Percentiles rank a stretch among this genome's conserved stretches.
phyloP scores from a whole-genome alignment of 176 grass and related monocot species.

The Bothriochloa decipiens region DNA sequence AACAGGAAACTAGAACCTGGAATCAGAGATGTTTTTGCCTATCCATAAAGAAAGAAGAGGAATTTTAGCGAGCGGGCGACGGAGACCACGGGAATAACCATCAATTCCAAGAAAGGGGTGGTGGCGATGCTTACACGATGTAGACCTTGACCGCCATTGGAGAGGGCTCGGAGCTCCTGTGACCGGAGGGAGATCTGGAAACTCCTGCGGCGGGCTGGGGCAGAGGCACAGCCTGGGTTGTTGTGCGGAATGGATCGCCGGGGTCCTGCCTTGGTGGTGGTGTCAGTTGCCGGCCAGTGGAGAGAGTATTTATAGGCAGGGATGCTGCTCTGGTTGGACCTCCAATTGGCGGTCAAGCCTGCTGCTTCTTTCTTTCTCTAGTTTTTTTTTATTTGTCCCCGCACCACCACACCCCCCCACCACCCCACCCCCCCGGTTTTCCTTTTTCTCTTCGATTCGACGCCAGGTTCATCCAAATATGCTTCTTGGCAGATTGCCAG shows the following conservation, averaged over 20 bases:
- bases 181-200: constrained; percentile 40
- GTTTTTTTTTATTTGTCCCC: neutral
- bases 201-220: neutral
- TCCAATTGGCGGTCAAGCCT: constrained; percentile 8
- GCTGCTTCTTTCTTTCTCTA: neutral
- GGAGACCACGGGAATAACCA: neutral
- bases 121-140: constrained; percentile 69
- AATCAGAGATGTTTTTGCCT: neutral
- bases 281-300: neutral
- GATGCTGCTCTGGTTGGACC: constrained; percentile 45
- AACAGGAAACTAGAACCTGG: neutral
- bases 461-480: neutral
- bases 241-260: constrained; percentile 1
- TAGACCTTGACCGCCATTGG: constrained; percentile 85
- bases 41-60: neutral
- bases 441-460: neutral
- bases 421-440: too few relatives aligned
- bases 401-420: too few relatives aligned
- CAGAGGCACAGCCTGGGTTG: neutral
- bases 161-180: constrained; percentile 39
- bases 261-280: neutral
- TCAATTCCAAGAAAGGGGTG: constrained; percentile 22
- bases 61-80: neutral
- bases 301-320: constrained; percentile 38
- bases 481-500: neutral